Base-by-base conservation (phyloP, 805 yeast genomes). In the Candida schatavii region DNA sequence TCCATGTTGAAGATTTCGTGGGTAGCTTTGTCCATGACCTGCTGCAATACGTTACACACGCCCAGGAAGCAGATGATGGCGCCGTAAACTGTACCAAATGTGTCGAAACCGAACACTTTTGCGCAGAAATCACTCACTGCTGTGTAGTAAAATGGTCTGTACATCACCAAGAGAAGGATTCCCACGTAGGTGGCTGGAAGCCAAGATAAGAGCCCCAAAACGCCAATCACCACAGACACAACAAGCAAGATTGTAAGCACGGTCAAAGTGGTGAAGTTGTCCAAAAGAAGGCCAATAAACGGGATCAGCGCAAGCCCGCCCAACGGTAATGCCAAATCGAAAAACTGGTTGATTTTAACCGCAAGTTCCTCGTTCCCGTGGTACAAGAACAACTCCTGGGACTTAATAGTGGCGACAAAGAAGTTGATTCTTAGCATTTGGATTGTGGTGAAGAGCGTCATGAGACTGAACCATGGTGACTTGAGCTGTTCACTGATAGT, bases 371-470 rank as follows among this genome's bases (percentile, higher is more conserved):
- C 72, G 49, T 70, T 68, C 10, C 77, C 78, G 7, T 49, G 31
- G 41, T 88, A 71, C 46, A 89, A 73, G 56, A 70, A 91, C 20
- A 74, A 74, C 69, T 88, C 95, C 66, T 90, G 97, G 0, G 95
- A 69, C 54, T 81, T 78, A 27, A 90, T 70, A 2, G 97, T 88
- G 6, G 97, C 97, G 41, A 90, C 93, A 62, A 88, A 91, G 62
- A 87, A 91, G 67, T 90, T 90, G 51, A 90, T 83, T 59, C 97
- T 74, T 34, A 91, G 73, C 97, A 90, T 90, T 61, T 88, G 95
- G 43, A 90, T 75, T 2, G 90, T 77, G 4, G 96, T 85, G 61
- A 89, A 87, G 2, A 78, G 56, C 20, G 87, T 77, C 85, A 88
- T 85, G 42, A 89, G 63, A 37, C 73, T 55, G 59, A 89, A 91